phyloP scores from a whole-genome alignment of 1,284 basidiomycete genomes.

The Malassezia psittaci region DNA sequence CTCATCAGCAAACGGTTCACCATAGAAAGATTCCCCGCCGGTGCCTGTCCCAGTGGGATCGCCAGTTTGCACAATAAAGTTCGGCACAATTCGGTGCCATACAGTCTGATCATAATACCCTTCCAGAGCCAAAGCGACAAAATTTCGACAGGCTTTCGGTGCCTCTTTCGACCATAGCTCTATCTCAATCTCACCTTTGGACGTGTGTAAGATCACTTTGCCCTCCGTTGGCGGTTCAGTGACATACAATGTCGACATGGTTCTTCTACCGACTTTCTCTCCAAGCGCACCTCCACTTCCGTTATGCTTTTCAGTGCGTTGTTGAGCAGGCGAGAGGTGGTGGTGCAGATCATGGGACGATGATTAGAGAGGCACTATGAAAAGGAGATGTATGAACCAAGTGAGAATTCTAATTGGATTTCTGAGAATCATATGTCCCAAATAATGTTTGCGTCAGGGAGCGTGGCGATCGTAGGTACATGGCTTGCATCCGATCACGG shows the following conservation, averaged over 20 bases:
- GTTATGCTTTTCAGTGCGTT: too few relatives aligned
- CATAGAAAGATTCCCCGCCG: slow-evolving; percentile 51
- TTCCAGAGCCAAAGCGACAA: slow-evolving; percentile 78
- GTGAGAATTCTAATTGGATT: too few relatives aligned
- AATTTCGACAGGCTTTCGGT: slow-evolving; percentile 85
- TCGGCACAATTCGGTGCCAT: slow-evolving; percentile 79
- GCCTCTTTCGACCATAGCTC: slow-evolving; percentile 94
- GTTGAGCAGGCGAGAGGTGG: too few relatives aligned
- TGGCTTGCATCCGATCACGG: background rate
- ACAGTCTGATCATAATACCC: slow-evolving; percentile 92
- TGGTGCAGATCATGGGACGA: too few relatives aligned
- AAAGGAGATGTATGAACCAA: too few relatives aligned
- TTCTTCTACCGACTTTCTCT: too few relatives aligned
- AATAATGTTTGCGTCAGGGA: too few relatives aligned
- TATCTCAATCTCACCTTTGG: slow-evolving; percentile 56
- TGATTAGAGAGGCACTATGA: too few relatives aligned
- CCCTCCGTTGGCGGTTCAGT: slow-evolving; percentile 60
- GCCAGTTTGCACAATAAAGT: slow-evolving; percentile 88
- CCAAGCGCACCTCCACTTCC: too few relatives aligned
- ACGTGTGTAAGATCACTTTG: slow-evolving; percentile 77
- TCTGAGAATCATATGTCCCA: too few relatives aligned
- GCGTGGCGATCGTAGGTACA: background rate
- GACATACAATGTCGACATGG: slow-evolving; percentile 33
- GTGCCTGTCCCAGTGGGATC: slow-evolving; percentile 81
- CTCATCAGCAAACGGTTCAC: slow-evolving; percentile 82